Percentiles rank a stretch among this genome's conserved stretches.
These are phyloP conservation scores for Lepidopterella palustris DNA, from an alignment of 495 filamentous ascomycete species.

Conservation along the genomic window DNA sequence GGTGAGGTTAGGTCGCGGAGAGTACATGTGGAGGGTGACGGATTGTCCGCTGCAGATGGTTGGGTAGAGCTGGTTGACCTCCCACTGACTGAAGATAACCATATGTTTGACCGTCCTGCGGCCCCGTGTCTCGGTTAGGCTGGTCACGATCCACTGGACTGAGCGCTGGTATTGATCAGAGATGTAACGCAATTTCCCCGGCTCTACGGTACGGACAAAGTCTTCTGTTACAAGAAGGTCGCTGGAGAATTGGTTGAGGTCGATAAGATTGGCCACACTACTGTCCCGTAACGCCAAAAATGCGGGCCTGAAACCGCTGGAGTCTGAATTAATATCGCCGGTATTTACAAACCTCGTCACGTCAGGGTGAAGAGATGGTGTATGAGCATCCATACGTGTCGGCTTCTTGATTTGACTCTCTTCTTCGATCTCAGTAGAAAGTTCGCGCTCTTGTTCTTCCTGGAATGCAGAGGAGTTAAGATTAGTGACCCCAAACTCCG, in stretches of 20 bases:
- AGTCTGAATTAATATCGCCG: conserved; percentile 17
- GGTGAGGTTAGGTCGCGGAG: conserved; percentile 43
- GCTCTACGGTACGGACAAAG: conserved; percentile 46
- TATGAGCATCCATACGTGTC: conserved; percentile 27
- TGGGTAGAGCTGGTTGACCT: conserved; percentile 48
- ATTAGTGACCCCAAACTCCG: conserved; percentile 38
- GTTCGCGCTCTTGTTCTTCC: conserved; percentile 64
- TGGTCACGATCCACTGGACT: conserved; percentile 53
- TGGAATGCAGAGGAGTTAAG: conserved; percentile 40
- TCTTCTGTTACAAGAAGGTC: conserved; percentile 48
- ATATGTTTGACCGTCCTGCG: conserved; percentile 28
- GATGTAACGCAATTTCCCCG: conserved; percentile 1
- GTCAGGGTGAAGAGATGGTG: conserved; percentile 43
- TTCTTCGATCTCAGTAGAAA: conserved; percentile 53
- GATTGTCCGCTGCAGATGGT: conserved; percentile 30
- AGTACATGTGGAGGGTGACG: conserved; percentile 50
- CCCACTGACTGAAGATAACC: conserved; percentile 55
- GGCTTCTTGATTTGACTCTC: conserved; percentile 51
- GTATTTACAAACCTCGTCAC: conserved; percentile 37
- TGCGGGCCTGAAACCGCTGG: conserved; percentile 41
- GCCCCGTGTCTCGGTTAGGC: conserved; percentile 2
- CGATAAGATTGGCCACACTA: conserved; percentile 32
- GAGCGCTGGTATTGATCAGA: conserved; percentile 48
- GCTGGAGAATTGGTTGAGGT: conserved; percentile 35
- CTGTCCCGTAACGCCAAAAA: conserved; percentile 41